Conservation (phyloP, 2,329 filamentous ascomycete genomes). For the Gnomoniopsis smithogilvyi region DNA sequence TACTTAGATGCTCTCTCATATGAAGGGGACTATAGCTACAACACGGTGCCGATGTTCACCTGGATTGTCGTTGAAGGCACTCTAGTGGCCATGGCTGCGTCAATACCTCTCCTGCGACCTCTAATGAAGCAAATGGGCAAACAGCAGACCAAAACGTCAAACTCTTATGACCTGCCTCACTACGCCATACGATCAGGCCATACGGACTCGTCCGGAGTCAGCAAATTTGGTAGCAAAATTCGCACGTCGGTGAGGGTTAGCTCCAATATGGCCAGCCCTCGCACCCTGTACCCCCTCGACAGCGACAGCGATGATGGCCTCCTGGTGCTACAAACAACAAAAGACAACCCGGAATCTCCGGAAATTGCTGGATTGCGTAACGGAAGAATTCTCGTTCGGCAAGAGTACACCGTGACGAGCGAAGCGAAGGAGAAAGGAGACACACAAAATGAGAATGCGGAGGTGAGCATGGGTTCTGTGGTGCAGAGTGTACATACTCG, state of each 20-base stretch:
- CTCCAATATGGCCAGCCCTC: neutral
- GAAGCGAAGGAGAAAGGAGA: neutral
- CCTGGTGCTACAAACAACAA: neutral
- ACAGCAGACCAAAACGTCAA: neutral
- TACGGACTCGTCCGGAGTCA: conserved; percentile 7
- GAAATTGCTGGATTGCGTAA: neutral
- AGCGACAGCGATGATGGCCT: neutral
- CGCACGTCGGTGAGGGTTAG: conserved; percentile 2
- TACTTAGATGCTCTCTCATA: conserved; percentile 10
- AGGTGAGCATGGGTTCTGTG: too few relatives aligned
- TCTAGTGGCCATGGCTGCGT: conserved; percentile 8
- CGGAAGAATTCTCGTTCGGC: neutral
- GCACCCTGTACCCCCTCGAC: neutral
- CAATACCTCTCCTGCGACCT: conserved; percentile 4
- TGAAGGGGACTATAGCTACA: conserved; percentile 9
- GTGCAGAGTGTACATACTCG: neutral
- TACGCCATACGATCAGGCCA: conserved; percentile 2
- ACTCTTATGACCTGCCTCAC: conserved; percentile 5
- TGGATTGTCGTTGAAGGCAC: conserved; percentile 11
- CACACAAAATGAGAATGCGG: neutral
- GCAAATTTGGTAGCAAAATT: conserved; percentile 2
- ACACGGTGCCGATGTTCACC: conserved; percentile 12
- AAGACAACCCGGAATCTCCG: neutral
- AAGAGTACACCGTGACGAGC: conserved; percentile 6
- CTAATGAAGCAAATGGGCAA: neutral